Conservation (phyloP, 257 asterid genomes). For the Solanum chilense region DNA sequence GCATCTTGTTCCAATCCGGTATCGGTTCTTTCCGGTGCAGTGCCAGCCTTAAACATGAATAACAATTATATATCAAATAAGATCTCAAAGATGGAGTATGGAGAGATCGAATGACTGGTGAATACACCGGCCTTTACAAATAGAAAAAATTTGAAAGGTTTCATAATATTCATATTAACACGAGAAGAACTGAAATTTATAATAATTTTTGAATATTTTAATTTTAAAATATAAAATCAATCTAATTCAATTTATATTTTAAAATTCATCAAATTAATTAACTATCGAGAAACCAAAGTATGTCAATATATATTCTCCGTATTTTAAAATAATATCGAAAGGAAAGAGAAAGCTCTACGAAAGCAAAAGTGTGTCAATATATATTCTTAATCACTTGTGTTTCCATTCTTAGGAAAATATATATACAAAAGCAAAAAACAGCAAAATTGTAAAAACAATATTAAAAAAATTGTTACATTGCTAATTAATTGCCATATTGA, state of each 20-base stretch:
- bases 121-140: neutral
- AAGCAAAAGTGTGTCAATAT: too few species aligned
- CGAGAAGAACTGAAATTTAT: neutral
- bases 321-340: too few species aligned
- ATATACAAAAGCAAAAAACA: neutral
- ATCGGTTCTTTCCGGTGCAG: too few species aligned
- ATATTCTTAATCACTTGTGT: neutral
- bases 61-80: too few species aligned
- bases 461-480: neutral
- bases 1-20: too few species aligned
- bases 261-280: neutral
- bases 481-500: neutral
- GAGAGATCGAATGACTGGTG: too few species aligned
- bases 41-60: neutral
- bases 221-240: neutral
- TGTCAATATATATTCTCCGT: too few species aligned
- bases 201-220: neutral
- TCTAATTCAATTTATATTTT: neutral
- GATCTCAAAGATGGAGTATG: too few species aligned
- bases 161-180: neutral
- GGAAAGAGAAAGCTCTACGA: too few species aligned
- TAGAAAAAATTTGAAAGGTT: too few species aligned
- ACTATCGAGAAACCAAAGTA: neutral
- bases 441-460: neutral
- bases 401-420: neutral